Percentiles rank a stretch among this genome's conserved stretches.
Evolutionary conservation across 495 filamentous ascomycete species (phyloP).

Genomic region (Penicillium flavigenum): DNA sequence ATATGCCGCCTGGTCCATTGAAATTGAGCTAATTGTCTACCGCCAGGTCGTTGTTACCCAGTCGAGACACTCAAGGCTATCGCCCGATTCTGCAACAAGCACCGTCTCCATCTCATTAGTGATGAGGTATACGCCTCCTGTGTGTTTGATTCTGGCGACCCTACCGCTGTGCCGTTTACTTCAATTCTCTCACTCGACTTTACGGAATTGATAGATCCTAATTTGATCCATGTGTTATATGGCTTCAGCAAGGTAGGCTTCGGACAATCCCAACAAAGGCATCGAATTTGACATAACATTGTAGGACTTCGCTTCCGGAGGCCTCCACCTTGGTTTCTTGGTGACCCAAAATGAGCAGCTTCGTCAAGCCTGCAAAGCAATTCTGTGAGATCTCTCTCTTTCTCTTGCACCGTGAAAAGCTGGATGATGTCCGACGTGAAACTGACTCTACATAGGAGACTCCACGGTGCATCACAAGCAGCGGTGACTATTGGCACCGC

Average conservation of each 20-base stretch:
- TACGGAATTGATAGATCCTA: constrained; percentile 45
- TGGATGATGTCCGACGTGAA: background rate
- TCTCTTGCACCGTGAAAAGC: background rate
- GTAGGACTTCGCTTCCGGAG: constrained; percentile 54
- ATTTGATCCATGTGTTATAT: constrained; percentile 57
- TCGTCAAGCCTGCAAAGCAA: constrained; percentile 30
- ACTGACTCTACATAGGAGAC: constrained; percentile 25
- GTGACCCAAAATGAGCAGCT: constrained; percentile 40
- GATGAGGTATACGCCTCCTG: constrained; percentile 63
- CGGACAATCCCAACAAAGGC: background rate
- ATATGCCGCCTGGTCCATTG: background rate
- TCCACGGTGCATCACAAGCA: constrained; percentile 36
- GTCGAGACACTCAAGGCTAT: constrained; percentile 47
- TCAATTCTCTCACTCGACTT: constrained; percentile 51
- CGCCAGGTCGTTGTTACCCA: constrained; percentile 56
- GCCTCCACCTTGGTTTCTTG: constrained; percentile 55
- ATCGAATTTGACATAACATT: background rate
- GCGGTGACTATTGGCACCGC: constrained; percentile 38
- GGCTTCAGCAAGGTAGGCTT: constrained; percentile 53
- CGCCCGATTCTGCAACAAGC: constrained; percentile 51
- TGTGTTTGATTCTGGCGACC: constrained; percentile 43
- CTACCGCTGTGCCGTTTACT: constrained; percentile 45
- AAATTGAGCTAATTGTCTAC: background rate
- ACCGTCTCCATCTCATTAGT: constrained; percentile 57
- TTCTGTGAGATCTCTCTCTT: constrained; percentile 20